Percentiles rank a stretch among this genome's conserved stretches.
phyloP scores from a whole-genome alignment of 2,329 filamentous ascomycete genomes.

The Bisporella sp. region DNA sequence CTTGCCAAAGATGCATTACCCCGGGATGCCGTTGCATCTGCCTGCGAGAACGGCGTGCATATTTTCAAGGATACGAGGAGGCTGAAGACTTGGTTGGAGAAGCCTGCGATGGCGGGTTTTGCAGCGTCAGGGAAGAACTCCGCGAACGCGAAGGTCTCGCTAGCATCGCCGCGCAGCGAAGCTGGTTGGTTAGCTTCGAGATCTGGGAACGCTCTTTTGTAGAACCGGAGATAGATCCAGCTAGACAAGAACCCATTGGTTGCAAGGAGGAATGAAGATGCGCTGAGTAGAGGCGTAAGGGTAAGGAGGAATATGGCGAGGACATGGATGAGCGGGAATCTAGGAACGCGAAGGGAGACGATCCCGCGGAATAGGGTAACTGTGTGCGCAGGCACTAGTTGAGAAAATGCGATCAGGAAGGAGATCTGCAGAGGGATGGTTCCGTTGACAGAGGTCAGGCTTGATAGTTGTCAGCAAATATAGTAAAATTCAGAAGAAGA shows the following conservation, averaged over 20 bases:
- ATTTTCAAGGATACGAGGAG: conserved; percentile 68
- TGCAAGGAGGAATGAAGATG: conserved; percentile 72
- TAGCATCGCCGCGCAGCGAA: conserved; percentile 78
- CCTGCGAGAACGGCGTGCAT: conserved; percentile 78
- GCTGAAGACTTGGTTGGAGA: conserved; percentile 71
- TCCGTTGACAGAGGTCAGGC: conserved; percentile 76
- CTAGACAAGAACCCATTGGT: conserved; percentile 77
- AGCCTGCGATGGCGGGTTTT: conserved; percentile 67
- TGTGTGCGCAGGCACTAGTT: conserved; percentile 94
- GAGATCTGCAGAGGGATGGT: conserved; percentile 84
- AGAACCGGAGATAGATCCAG: conserved; percentile 96
- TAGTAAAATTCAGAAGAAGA: conserved; percentile 11
- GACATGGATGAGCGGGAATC: conserved; percentile 67
- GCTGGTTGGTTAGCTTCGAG: conserved; percentile 54
- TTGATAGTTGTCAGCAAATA: conserved; percentile 33
- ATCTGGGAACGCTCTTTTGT: conserved; percentile 68
- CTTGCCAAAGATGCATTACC: conserved; percentile 54
- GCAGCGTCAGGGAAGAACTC: conserved; percentile 87
- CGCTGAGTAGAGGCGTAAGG: conserved; percentile 51
- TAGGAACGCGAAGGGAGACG: conserved; percentile 77
- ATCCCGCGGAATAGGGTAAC: conserved; percentile 88
- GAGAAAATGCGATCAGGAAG: conserved; percentile 95
- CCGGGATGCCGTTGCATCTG: conserved; percentile 69
- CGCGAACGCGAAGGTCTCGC: conserved; percentile 91
- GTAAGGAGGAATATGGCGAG: conserved; percentile 64